Percentiles rank a stretch among this genome's conserved stretches.
Evolutionary conservation across 1,284 basidiomycete genomes (phyloP).

Genomic region (Malassezia dermatis): DNA sequence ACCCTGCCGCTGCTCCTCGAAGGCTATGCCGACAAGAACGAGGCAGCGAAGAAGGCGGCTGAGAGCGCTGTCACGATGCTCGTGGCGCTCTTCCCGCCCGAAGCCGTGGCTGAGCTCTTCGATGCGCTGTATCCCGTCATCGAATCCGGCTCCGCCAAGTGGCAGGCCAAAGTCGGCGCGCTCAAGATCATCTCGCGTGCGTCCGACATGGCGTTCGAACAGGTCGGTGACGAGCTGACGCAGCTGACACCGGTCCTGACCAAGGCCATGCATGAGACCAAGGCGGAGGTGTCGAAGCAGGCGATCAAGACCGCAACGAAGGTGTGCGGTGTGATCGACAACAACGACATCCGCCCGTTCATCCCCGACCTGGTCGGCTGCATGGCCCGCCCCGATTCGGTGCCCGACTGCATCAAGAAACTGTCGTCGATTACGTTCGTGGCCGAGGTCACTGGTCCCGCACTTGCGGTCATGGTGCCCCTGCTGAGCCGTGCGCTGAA

Average conservation of each 20-base stretch:
- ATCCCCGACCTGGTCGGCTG: conserved; percentile 71
- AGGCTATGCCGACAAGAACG: conserved; percentile 85
- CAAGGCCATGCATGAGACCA: conserved; percentile 90
- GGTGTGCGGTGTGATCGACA: conserved; percentile 82
- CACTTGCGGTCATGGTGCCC: conserved; percentile 88
- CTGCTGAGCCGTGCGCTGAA: conserved; percentile 83
- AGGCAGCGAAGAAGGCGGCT: conserved; percentile 76
- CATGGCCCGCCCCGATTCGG: conserved; percentile 74
- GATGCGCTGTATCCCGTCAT: conserved; percentile 63
- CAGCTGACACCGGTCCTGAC: conserved; percentile 77
- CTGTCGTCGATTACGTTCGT: conserved; percentile 91
- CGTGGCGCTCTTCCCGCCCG: conserved; percentile 70
- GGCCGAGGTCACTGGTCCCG: conserved; percentile 89
- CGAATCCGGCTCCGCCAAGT: conserved; percentile 65
- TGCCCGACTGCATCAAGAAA: conserved; percentile 88
- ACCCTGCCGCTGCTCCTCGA: conserved; percentile 71
- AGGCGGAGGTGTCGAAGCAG: conserved; percentile 77
- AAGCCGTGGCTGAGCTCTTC: conserved; percentile 62
- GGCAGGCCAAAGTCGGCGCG: conserved; percentile 89
- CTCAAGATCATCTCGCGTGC: conserved; percentile 64
- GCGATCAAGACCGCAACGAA: conserved; percentile 87
- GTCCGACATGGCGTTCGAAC: conserved; percentile 60
- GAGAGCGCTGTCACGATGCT: conserved; percentile 72
- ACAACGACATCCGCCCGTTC: conserved; percentile 84
- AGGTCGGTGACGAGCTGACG: conserved; percentile 74